These are phyloP conservation scores for Corinectria fuckeliana DNA, from an alignment of 2,329 filamentous ascomycete species.

Conservation along the genomic window DNA sequence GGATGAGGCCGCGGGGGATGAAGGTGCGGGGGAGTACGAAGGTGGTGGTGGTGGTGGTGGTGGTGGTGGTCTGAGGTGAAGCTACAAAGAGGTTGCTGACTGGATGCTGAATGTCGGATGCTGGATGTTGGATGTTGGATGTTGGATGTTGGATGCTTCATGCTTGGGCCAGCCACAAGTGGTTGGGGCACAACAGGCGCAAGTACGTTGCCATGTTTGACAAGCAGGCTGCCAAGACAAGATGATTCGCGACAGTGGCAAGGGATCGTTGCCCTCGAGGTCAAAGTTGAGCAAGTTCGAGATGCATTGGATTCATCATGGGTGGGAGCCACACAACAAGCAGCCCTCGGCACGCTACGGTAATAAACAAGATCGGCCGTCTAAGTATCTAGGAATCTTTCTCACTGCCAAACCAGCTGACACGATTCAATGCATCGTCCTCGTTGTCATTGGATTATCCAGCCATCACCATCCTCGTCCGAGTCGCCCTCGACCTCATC, in stretches of 20 bases:
- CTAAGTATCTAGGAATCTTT: not conserved
- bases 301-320: slow-evolving; percentile 14
- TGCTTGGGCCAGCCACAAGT: not conserved
- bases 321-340: slow-evolving; percentile 13
- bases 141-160: not conserved
- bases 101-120: slow-evolving; percentile 4
- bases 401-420: slow-evolving; percentile 5
- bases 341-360: slow-evolving; percentile 7
- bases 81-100: not conserved
- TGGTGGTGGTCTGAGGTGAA: not conserved
- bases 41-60: slow-evolving; percentile 1
- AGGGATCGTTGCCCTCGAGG: not conserved
- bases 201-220: not conserved
- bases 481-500: slow-evolving; percentile 55
- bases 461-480: slow-evolving; percentile 42
- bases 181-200: not conserved
- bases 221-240: not conserved
- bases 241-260: slow-evolving; percentile 12
- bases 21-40: not conserved
- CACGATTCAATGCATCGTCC: slow-evolving; percentile 8
- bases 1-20: not conserved
- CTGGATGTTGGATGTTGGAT: not conserved
- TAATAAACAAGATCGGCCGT: slow-evolving; percentile 11
- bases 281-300: slow-evolving; percentile 1
- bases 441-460: slow-evolving; percentile 34